These are phyloP conservation scores for Dimargaris verticillata DNA, from an alignment of 192 early-diverging fungal genomes.

Conservation along the genomic window DNA sequence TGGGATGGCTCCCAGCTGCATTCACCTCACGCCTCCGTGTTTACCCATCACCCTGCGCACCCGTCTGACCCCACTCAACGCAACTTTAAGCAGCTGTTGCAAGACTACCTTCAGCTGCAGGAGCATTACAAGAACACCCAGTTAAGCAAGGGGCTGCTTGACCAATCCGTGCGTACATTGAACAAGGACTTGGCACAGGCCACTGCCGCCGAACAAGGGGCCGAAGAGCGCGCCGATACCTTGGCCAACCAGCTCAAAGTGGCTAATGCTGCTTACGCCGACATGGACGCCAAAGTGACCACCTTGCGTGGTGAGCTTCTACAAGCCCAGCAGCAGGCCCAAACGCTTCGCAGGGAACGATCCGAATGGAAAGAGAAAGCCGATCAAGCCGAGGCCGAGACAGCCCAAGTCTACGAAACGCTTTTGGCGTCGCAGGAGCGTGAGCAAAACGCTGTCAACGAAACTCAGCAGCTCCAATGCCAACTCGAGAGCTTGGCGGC, in stretches of 20 bases:
- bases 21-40: background rate
- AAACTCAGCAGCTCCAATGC: no score
- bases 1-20: background rate
- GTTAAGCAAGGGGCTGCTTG: constrained; percentile 1
- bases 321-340: constrained; percentile 11
- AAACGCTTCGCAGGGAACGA: constrained; percentile 8
- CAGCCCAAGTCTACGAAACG: no score
- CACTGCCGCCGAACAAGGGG: background rate
- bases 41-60: background rate
- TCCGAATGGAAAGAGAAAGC: background rate
- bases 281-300: background rate
- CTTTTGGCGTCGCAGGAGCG: no score
- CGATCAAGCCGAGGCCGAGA: background rate
- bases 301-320: background rate
- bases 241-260: constrained; percentile 4
- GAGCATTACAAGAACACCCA: background rate
- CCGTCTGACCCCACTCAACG: background rate
- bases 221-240: constrained; percentile 11
- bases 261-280: background rate
- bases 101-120: constrained; percentile 1
- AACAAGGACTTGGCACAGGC: background rate
- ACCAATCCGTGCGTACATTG: constrained; percentile 8
- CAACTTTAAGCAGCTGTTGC: background rate
- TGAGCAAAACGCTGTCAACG: no score
- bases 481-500: no score